Base-by-base conservation (phyloP, 2,329 filamentous ascomycete species). In the Torrubiella hemipterigena region DNA sequence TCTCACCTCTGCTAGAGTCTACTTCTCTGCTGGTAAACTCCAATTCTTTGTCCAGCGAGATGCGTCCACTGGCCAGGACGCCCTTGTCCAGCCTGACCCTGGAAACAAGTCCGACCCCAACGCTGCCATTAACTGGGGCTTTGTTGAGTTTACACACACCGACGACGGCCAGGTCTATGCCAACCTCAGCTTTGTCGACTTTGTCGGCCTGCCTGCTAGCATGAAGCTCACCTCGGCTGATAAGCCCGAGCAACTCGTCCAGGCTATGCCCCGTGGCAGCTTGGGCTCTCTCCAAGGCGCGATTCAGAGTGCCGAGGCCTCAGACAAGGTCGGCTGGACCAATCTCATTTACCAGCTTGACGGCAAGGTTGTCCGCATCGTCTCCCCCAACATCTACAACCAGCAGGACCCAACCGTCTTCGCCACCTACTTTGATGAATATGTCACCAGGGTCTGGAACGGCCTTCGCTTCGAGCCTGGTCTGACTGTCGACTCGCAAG, bases 121-220 rank as follows among this genome's bases (percentile, higher is more conserved):
- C 17, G 48, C 57, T 0, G 50, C 45, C 4, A 42, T 63, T 21
- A 59, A 58, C 41, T 69, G 63, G 62, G 64, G 62, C 2, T 68
- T 67, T 32, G 52, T 65, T 12, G 65, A 69, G 40, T 47, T 69
- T 18, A 63, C 61, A 3, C 59, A 57, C 42, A 59, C 49, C 11
- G 27, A 41, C 1, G 40, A 50, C 3, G 52, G 52, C 0, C 43
- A 49, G 5, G 41, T 67, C 17, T 67, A 50, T 23, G 59, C 62
- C 37, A 67, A 68, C 42, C 55, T 69, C 32, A 63, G 55, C 27
- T 67, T 61, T 34, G 65, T 69, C 18, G 65, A 69, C 41, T 67
- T 65, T 38, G 58, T 67, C 13, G 54, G 65, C 4, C 50, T 72
- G 8, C 49, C 61, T 1, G 56, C 72, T 13, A 62, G 65, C 20